A percentile compares a stretch with the other conserved stretches of the same genome.
phyloP scores from a whole-genome alignment of 2,329 filamentous ascomycete genomes.

The Exophiala bonariae region DNA sequence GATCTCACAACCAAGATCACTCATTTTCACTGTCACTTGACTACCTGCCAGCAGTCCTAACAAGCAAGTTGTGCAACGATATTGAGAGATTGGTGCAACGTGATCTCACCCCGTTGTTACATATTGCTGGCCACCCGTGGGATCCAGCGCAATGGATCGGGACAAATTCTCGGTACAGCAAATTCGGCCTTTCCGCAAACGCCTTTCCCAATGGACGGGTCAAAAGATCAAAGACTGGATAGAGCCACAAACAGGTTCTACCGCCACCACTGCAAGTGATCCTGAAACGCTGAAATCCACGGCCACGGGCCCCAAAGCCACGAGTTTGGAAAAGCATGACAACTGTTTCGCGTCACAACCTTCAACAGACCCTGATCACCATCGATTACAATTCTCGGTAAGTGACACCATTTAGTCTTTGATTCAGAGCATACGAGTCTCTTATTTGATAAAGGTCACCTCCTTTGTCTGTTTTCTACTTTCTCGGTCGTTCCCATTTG shows the following conservation, averaged over 20 bases:
- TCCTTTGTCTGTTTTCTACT: no score
- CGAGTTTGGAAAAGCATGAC: neutral
- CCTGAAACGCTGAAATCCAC: conserved; percentile 2
- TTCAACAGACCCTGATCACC: no score
- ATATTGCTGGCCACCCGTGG: neutral
- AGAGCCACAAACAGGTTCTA: neutral
- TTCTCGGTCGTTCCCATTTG: no score
- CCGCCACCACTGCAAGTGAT: neutral
- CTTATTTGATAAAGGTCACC: no score
- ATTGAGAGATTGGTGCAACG: neutral
- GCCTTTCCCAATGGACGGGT: conserved; percentile 12
- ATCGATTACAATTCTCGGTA: no score
- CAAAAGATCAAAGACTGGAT: conserved; percentile 10
- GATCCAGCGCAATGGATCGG: conserved; percentile 11
- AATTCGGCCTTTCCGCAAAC: conserved; percentile 12
- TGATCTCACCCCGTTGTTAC: neutral
- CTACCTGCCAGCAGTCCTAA: no score
- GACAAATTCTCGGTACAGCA: conserved; percentile 4
- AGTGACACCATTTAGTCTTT: no score
- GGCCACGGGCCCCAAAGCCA: neutral
- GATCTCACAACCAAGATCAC: no score
- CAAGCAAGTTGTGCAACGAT: no score
- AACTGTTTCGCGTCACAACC: no score
- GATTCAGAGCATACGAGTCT: no score
- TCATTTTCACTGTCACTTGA: no score